These are phyloP conservation scores for Venturia nashicola DNA, from an alignment of 2,329 filamentous ascomycete species.

Conservation along the genomic window DNA sequence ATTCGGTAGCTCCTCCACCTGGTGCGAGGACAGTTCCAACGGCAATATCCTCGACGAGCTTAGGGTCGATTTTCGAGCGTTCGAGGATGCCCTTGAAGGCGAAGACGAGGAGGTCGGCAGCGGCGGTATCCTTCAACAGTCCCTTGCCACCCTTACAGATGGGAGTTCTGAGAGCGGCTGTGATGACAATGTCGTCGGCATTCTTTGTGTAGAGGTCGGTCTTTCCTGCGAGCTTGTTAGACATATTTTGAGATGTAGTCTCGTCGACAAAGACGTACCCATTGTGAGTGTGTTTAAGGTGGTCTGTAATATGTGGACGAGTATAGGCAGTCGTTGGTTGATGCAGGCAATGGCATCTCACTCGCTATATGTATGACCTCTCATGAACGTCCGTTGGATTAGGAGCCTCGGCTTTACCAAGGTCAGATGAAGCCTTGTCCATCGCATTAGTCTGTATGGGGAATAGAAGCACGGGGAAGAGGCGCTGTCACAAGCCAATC, in stretches of 20 bases:
- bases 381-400: not conserved
- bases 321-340: not conserved
- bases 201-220: not conserved
- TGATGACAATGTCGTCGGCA: conserved; percentile 55
- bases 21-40: conserved; percentile 87
- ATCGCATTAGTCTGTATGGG: not conserved
- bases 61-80: conserved; percentile 79
- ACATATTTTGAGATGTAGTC: not conserved
- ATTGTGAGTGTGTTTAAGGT: not conserved
- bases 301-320: not conserved
- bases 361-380: not conserved
- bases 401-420: not conserved
- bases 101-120: conserved; percentile 73
- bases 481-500: not conserved
- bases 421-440: not conserved
- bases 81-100: conserved; percentile 71
- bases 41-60: conserved; percentile 79
- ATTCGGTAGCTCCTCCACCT: conserved; percentile 91
- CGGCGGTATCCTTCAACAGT: conserved; percentile 86
- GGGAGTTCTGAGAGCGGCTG: conserved; percentile 79
- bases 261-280: not conserved
- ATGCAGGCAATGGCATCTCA: not conserved
- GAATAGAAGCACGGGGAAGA: not conserved
- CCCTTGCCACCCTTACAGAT: conserved; percentile 91
- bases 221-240: not conserved